These are phyloP conservation scores for Fraxinus floribunda DNA, from an alignment of 305 asterid species.

Conservation along the genomic window DNA sequence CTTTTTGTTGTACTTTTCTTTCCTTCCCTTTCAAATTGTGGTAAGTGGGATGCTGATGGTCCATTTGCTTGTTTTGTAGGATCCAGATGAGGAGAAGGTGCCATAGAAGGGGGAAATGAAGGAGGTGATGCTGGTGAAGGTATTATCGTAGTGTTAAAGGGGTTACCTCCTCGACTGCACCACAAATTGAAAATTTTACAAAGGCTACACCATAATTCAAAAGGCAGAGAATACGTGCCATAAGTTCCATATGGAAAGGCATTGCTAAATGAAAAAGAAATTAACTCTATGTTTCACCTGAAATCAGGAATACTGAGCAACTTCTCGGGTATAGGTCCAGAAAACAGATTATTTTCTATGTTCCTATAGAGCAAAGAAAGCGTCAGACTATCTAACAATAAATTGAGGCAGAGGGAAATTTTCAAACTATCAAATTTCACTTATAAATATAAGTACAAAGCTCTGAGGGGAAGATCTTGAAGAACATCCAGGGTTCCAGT, in stretches of 20 bases:
- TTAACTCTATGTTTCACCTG: conserved; percentile 51
- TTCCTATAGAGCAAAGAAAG: conserved; percentile 47
- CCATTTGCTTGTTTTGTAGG: conserved; percentile 37
- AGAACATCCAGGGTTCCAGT: conserved; percentile 79
- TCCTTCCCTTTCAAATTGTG: conserved; percentile 32
- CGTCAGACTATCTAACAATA: conserved; percentile 6
- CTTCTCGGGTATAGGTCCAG: conserved; percentile 80
- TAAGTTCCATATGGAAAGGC: neutral
- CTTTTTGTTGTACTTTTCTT: conserved; percentile 32
- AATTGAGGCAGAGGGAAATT: conserved; percentile 1
- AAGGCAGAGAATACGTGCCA: neutral
- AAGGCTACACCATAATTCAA: neutral
- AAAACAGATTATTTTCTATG: conserved; percentile 81
- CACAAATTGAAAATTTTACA: conserved; percentile 13
- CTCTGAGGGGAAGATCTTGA: conserved; percentile 67
- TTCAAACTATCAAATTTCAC: neutral
- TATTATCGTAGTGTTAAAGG: conserved; percentile 75
- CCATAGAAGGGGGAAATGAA: conserved; percentile 46
- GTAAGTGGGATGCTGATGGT: conserved; percentile 39
- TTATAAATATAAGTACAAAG: conserved; percentile 53
- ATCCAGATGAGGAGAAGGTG: conserved; percentile 46
- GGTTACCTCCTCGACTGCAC: conserved; percentile 78
- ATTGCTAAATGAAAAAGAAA: conserved; percentile 3
- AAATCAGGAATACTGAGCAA: conserved; percentile 66
- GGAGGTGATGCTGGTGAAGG: conserved; percentile 67